phyloP scores from a whole-genome alignment of 495 filamentous ascomycete species.

The Neurospora sp. region DNA sequence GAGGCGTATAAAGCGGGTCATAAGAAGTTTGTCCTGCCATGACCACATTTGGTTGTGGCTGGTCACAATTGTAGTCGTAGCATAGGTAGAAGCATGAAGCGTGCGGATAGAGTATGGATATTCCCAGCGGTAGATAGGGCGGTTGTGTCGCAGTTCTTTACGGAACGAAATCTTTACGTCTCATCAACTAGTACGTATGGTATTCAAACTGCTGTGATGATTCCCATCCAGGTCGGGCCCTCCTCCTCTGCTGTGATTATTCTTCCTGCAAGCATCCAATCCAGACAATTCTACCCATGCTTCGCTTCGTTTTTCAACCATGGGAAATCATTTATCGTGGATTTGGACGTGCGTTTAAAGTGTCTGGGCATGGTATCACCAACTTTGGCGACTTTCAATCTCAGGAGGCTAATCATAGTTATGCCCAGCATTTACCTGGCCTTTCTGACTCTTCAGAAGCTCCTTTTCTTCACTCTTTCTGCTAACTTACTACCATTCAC shows the following conservation, averaged over 20 bases:
- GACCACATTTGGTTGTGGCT: neutral
- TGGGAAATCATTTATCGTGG: too few species aligned
- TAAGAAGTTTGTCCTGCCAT: neutral
- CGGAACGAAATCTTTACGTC: neutral
- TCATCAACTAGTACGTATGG: neutral
- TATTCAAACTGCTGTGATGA: neutral
- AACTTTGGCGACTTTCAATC: too few species aligned
- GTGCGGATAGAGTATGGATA: neutral
- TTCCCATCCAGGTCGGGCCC: neutral
- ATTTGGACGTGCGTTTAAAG: too few species aligned
- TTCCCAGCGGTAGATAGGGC: neutral
- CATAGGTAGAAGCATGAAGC: neutral
- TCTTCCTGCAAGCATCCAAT: neutral
- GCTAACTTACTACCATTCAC: too few species aligned
- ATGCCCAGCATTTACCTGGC: too few species aligned
- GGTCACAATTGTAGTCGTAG: neutral
- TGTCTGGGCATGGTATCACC: too few species aligned
- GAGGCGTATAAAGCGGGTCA: neutral
- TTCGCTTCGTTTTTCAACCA: too few species aligned
- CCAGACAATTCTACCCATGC: too few species aligned
- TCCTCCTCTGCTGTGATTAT: neutral
- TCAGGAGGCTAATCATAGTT: too few species aligned
- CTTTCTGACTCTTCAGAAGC: too few species aligned
- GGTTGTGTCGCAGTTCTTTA: neutral
- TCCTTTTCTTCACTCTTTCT: too few species aligned